A percentile compares a stretch with the other conserved stretches of the same genome.
These are phyloP conservation scores for Aspergillus niger DNA, from an alignment of 2,329 filamentous ascomycete species.

Conservation along the genomic window DNA sequence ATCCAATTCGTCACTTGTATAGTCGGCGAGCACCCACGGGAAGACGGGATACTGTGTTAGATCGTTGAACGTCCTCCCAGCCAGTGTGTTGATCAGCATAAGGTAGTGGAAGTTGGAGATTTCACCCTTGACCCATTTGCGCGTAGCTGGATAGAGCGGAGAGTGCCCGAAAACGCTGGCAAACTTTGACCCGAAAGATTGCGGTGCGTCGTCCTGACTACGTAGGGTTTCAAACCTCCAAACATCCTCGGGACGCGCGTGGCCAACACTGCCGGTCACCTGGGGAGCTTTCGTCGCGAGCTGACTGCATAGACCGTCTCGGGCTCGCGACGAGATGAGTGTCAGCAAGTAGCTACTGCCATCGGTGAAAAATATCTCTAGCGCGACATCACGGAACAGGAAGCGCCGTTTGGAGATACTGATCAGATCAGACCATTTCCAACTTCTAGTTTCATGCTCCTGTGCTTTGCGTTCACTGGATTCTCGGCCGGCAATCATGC, in stretches of 20 bases:
- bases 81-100: constrained; percentile 98
- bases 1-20: constrained; percentile 90
- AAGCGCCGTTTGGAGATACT: constrained; percentile 96
- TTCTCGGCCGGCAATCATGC: constrained; percentile 83
- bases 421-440: constrained; percentile 92
- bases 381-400: constrained; percentile 88
- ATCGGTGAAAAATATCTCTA: constrained; percentile 98
- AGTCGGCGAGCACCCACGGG: constrained; percentile 94
- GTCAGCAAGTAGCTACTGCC: constrained; percentile 93
- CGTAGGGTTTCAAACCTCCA: constrained; percentile 89
- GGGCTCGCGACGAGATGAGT: constrained; percentile 68
- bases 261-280: constrained; percentile 67
- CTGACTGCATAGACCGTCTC: constrained; percentile 79
- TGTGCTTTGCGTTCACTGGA: constrained; percentile 58
- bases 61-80: constrained; percentile 95
- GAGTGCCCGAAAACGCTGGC: constrained; percentile 87
- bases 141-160: constrained; percentile 79
- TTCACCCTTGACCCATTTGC: constrained; percentile 88
- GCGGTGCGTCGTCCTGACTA: constrained; percentile 63
- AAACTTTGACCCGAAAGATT: constrained; percentile 80
- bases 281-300: constrained; percentile 79
- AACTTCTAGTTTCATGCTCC: constrained; percentile 83
- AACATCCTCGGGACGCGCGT: constrained; percentile 79
- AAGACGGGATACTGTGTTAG: constrained; percentile 98
- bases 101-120: constrained; percentile 98